Evolutionary conservation across 1,284 basidiomycete species (phyloP).

Genomic region (Puccinia triticina): DNA sequence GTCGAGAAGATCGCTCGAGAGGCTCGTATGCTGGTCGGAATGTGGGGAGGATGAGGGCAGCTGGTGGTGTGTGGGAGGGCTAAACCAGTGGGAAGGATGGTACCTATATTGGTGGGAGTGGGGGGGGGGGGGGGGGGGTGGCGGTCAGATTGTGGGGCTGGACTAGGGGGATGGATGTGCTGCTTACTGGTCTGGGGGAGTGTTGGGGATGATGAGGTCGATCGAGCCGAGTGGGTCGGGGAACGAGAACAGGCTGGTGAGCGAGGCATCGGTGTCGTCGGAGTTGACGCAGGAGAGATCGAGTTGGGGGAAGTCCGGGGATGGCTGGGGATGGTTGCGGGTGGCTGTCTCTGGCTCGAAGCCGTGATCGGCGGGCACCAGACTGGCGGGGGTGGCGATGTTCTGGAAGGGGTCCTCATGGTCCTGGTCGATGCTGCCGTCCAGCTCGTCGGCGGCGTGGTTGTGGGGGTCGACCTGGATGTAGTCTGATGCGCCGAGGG

Average conservation of each 20-base stretch:
- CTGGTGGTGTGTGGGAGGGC: background rate
- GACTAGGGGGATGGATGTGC: background rate
- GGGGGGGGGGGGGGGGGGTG: background rate
- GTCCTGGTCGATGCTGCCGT: background rate
- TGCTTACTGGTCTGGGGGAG: conserved; percentile 13
- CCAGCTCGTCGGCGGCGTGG: background rate
- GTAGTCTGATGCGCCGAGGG: background rate
- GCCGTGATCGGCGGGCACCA: too few species aligned
- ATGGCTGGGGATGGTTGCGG: background rate
- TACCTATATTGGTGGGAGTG: background rate
- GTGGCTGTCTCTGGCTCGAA: background rate
- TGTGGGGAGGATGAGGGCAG: background rate
- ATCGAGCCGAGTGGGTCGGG: conserved; percentile 30
- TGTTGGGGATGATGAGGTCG: background rate
- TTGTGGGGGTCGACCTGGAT: background rate
- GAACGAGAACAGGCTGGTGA: conserved; percentile 28
- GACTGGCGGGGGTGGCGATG: too few species aligned
- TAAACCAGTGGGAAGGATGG: background rate
- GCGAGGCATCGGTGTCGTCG: conserved; percentile 7
- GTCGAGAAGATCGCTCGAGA: conserved; percentile 18
- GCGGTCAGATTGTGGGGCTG: too few species aligned
- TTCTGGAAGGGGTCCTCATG: background rate
- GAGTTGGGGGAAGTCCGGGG: background rate
- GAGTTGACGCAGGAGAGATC: conserved; percentile 28
- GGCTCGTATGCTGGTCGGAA: conserved; percentile 14